phyloP scores from a whole-genome alignment of 2,329 filamentous ascomycete genomes.

The Arachnomyces sp. region DNA sequence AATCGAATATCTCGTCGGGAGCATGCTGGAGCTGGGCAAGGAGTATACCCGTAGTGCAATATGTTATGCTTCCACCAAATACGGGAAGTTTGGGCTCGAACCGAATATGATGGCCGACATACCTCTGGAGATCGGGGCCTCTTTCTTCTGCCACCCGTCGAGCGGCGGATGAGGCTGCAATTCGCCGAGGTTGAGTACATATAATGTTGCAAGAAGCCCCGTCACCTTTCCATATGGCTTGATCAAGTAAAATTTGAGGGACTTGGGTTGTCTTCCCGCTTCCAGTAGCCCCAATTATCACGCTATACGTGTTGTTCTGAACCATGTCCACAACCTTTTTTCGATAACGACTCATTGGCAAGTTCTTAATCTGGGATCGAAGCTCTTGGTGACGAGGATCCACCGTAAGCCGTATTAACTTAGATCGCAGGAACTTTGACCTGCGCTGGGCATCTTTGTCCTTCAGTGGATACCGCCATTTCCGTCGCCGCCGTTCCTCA shows the following conservation, averaged over 20 bases:
- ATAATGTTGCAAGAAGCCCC: slow-evolving; percentile 42
- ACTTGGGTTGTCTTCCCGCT: slow-evolving; percentile 44
- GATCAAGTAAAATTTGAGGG: slow-evolving; percentile 47
- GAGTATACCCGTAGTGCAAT: slow-evolving; percentile 44
- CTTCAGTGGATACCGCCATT: slow-evolving; percentile 10
- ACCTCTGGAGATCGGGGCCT: slow-evolving; percentile 30
- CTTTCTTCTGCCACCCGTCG: slow-evolving; percentile 40
- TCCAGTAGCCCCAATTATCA: slow-evolving; percentile 40
- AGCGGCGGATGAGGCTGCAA: slow-evolving; percentile 41
- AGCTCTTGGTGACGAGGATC: slow-evolving; percentile 16
- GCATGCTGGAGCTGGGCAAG: slow-evolving; percentile 36
- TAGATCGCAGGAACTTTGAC: slow-evolving; percentile 7
- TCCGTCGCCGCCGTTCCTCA: not conserved
- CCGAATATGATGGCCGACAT: slow-evolving; percentile 41
- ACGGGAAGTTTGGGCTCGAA: slow-evolving; percentile 30
- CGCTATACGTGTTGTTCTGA: slow-evolving; percentile 33
- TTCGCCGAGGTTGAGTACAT: slow-evolving; percentile 42
- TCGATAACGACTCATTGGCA: slow-evolving; percentile 35
- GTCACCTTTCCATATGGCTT: slow-evolving; percentile 31
- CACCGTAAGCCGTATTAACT: slow-evolving; percentile 10
- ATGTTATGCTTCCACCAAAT: slow-evolving; percentile 35
- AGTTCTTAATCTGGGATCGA: slow-evolving; percentile 23
- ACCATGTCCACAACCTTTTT: slow-evolving; percentile 32
- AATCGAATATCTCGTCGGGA: slow-evolving; percentile 31
- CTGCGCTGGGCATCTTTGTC: slow-evolving; percentile 12